phyloP scores from a whole-genome alignment of 345 rosid species.

The Eucalyptus lansdowneana region DNA sequence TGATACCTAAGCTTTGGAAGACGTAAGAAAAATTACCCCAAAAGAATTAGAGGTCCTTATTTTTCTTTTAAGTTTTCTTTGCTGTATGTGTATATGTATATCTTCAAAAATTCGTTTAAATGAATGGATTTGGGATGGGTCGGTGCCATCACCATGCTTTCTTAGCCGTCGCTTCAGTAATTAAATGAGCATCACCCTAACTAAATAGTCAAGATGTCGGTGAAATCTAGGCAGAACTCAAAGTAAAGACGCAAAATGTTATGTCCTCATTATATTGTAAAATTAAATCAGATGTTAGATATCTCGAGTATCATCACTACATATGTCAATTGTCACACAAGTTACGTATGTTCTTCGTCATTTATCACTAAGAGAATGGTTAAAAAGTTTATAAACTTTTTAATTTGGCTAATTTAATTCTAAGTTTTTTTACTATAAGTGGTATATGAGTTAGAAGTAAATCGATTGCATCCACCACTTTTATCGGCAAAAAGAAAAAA shows the following conservation, averaged over 20 bases:
- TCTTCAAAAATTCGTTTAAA: not conserved
- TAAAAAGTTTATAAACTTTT: not conserved
- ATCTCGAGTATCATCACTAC: not conserved
- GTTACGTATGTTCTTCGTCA: not conserved
- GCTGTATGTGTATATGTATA: not conserved
- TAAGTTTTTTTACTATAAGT: not conserved
- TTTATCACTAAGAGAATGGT: not conserved
- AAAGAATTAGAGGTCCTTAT: not conserved
- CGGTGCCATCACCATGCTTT: not conserved
- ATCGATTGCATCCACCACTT: not conserved
- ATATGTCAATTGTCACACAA: not conserved
- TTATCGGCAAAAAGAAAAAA: not conserved
- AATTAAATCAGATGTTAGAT: not conserved
- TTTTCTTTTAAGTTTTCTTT: not conserved
- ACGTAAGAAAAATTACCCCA: not conserved
- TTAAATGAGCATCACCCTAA: not conserved
- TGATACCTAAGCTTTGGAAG: not conserved
- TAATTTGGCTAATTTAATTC: not conserved
- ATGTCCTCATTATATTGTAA: not conserved
- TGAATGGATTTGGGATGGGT: not conserved
- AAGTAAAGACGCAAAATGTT: not conserved
- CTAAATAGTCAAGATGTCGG: not conserved
- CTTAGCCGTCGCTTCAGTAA: accelerated
- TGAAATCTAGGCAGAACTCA: not conserved
- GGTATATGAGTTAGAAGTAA: not conserved